Percentiles rank a stretch among this genome's conserved stretches.
Evolutionary conservation across 1,284 basidiomycete genomes (phyloP).

Genomic region (Earliella scabrosa): DNA sequence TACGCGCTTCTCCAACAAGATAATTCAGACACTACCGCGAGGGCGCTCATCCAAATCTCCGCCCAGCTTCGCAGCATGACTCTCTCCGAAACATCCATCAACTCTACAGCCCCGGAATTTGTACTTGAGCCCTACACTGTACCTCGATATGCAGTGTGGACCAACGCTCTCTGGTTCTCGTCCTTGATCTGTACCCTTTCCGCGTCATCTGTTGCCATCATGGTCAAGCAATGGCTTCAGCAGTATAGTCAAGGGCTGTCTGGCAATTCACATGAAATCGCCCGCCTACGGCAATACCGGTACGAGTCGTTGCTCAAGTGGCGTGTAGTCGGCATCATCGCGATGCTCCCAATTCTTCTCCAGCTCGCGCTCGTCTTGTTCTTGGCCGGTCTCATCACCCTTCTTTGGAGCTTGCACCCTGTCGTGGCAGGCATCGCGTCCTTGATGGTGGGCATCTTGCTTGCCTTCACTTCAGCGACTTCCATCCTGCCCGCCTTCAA

Average conservation of each 20-base stretch:
- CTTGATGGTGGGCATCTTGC: constrained; percentile 17
- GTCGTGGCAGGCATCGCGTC: constrained; percentile 17
- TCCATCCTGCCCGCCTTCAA: constrained; percentile 28
- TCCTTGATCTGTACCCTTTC: constrained; percentile 16
- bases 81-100: not conserved
- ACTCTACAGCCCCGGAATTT: not conserved
- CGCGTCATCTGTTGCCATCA: constrained; percentile 17
- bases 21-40: constrained; percentile 5
- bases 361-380: constrained; percentile 20
- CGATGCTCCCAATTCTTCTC: constrained; percentile 21
- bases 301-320: constrained; percentile 16
- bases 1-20: constrained; percentile 14
- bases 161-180: constrained; percentile 26
- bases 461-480: constrained; percentile 22
- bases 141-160: constrained; percentile 16
- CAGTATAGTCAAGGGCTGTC: constrained; percentile 9
- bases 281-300: constrained; percentile 18
- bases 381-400: constrained; percentile 20
- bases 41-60: constrained; percentile 10
- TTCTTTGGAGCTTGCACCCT: constrained; percentile 15
- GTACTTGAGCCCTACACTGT: not conserved
- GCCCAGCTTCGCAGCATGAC: constrained; percentile 9
- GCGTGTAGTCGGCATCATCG: constrained; percentile 16
- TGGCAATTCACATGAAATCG: constrained; percentile 8
- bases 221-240: constrained; percentile 27